These are phyloP conservation scores for Closterium sp. DNA, from an alignment of 139 green algal genomes.

Conservation along the genomic window DNA sequence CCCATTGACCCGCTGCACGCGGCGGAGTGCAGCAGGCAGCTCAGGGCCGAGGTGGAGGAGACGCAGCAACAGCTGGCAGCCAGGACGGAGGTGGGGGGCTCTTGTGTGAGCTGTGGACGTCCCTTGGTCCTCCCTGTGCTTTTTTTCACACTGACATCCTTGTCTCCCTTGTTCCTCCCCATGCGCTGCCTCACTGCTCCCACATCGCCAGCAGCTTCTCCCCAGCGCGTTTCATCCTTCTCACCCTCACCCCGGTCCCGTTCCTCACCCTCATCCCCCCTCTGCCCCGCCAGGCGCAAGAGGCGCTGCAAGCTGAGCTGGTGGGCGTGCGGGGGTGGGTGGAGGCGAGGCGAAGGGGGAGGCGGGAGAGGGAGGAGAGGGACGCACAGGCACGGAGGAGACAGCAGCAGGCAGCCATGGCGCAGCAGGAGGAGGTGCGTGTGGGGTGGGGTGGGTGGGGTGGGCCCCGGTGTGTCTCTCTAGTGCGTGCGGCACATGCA, in stretches of 20 bases:
- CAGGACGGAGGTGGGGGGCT: neutral
- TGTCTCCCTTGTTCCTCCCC: too few relatives aligned
- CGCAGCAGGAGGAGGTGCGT: neutral
- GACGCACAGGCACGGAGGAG: neutral
- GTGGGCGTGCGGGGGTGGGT: neutral
- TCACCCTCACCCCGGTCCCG: neutral
- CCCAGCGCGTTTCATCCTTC: too few relatives aligned
- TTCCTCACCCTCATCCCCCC: neutral
- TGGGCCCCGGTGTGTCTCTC: neutral
- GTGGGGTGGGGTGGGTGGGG: neutral
- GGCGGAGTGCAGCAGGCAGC: neutral
- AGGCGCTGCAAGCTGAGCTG: neutral
- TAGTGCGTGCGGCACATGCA: neutral
- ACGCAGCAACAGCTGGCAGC: neutral
- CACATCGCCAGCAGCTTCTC: too few relatives aligned
- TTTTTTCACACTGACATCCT: neutral
- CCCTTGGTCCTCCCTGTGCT: neutral
- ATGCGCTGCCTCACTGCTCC: too few relatives aligned
- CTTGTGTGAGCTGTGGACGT: neutral
- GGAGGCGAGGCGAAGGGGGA: neutral
- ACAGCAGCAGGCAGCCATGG: neutral
- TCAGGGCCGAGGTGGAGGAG: neutral
- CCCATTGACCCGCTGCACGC: constrained; percentile 4
- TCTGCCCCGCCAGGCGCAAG: neutral
- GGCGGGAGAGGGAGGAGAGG: neutral